Evolutionary conservation across 73 alveolate genomes (phyloP), one percentile per base, ranked within the genome.

Genomic region (Symbiodinium natans): DNA sequence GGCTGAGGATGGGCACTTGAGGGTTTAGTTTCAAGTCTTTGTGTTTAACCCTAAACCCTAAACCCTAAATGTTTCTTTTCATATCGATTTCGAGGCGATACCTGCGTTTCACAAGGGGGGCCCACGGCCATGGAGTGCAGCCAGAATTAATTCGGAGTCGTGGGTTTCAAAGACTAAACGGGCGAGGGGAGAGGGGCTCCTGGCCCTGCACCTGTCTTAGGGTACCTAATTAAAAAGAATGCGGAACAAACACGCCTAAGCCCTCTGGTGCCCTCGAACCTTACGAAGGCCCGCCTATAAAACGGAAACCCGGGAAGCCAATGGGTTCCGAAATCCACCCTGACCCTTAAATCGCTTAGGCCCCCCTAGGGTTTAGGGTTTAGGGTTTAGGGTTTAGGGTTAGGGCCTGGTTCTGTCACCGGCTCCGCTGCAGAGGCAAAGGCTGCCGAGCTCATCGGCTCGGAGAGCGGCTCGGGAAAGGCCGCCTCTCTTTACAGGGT

Each of bases 391-490:
- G 0, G 29, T 13, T 4, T 4, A 52, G 21, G 68, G 29, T 1
- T 27, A 0, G 21, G 71, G 71, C 71, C 71, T 52, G 71, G 71
- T 29, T 52, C 71, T 23, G 71, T 52, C 71, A 52, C 71, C 71
- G 71, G 71, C 71, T 52, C 71, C 71, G 23, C 71, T 29, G 71
- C 71, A 13, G 71, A 52, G 25, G 71, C 71, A 29, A 52, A 52
- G 15, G 77, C 82, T 13, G 94, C 84, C 23, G 94, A 80, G 3
- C 84, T 36, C 31, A 82, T 82, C 40, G 94, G 94, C 94, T 87
- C 94, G 11, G 94, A 87, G 29, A 87, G 46, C 39, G 94, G 94
- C 83, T 87, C 94, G n/a, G 94, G 84, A 34, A 87, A 82, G 59
- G 94, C 94, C 11, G 94, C 94, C 94, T 87, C 33, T n/a, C 6